A percentile compares a stretch with the other conserved stretches of the same genome.
phyloP scores from a whole-genome alignment of 108 stramenopile species.

The Cyclotella baltica region DNA sequence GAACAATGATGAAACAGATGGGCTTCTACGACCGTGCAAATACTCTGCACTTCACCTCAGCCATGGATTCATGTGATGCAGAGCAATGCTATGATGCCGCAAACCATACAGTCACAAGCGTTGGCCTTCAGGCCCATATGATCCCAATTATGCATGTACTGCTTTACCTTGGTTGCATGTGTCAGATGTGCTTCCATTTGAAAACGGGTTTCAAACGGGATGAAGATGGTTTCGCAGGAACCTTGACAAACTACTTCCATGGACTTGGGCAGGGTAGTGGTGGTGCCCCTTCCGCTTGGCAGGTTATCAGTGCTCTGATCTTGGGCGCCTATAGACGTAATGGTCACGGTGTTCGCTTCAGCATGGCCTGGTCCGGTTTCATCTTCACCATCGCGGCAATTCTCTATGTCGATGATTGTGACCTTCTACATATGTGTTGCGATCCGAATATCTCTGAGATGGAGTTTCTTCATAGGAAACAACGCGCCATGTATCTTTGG shows the following conservation, averaged over 20 bases:
- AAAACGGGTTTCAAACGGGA: not conserved
- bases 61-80: not conserved
- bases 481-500: constrained; percentile 1
- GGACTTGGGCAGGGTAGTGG: constrained; percentile 6
- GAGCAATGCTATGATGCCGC: constrained; percentile 5
- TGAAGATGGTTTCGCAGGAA: not conserved
- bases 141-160: not conserved
- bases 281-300: constrained; percentile 1
- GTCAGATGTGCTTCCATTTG: not conserved
- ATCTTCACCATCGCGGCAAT: not conserved
- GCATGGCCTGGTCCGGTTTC: not conserved
- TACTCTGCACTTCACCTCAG: not conserved
- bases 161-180: not conserved
- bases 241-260: not conserved
- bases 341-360: not conserved
- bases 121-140: not conserved
- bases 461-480: not conserved
- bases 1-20: not conserved
- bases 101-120: not conserved
- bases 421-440: not conserved
- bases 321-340: constrained; percentile 1
- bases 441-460: not conserved
- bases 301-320: constrained; percentile 10
- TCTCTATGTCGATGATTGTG: constrained; percentile 13
- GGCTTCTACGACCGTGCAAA: constrained; percentile 5